These are phyloP conservation scores for Echinochloa phyllopogon DNA, from an alignment of 176 grass and related monocot species.

Conservation along the genomic window DNA sequence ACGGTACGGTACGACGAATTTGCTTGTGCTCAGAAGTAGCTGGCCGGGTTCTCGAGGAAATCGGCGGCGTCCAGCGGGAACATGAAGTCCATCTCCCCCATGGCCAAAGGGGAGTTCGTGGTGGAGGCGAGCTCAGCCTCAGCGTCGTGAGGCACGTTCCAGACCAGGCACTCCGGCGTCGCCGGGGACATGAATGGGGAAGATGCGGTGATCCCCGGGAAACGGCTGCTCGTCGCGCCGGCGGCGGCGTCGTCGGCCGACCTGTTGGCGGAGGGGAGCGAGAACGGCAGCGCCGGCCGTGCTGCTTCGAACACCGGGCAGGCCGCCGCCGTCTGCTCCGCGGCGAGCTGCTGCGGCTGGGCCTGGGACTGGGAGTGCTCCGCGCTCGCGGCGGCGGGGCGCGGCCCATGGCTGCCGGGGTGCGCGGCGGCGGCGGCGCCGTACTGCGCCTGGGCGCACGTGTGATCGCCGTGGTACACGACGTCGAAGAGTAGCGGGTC, in stretches of 20 bases:
- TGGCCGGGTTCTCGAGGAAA: conserved; percentile 47
- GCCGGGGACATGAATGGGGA: conserved; percentile 31
- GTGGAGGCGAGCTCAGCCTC: conserved; percentile 41
- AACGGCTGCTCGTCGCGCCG: not conserved
- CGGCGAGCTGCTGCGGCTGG: not conserved
- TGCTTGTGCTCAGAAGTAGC: conserved; percentile 39
- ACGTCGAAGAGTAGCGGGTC: conserved; percentile 78
- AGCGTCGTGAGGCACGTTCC: conserved; percentile 23
- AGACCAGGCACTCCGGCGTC: conserved; percentile 23
- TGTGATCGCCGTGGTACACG: conserved; percentile 75
- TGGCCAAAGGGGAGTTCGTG: conserved; percentile 22
- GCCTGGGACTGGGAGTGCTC: not conserved
- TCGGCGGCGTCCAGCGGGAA: conserved; percentile 46
- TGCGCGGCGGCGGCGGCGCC: not conserved
- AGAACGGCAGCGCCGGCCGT: conserved; percentile 16
- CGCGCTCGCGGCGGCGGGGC: not conserved
- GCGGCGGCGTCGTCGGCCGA: not conserved
- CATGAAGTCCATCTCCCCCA: conserved; percentile 60
- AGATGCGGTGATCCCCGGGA: not conserved
- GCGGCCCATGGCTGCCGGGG: not conserved
- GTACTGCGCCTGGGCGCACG: conserved; percentile 47
- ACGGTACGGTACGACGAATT: not conserved
- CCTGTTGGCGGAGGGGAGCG: not conserved
- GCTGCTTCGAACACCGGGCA: not conserved
- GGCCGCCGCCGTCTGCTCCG: not conserved